Percentiles rank a stretch among this genome's conserved stretches.
phyloP scores from a whole-genome alignment of 768 basidiomycete genomes.

The Podaxis sp. region DNA sequence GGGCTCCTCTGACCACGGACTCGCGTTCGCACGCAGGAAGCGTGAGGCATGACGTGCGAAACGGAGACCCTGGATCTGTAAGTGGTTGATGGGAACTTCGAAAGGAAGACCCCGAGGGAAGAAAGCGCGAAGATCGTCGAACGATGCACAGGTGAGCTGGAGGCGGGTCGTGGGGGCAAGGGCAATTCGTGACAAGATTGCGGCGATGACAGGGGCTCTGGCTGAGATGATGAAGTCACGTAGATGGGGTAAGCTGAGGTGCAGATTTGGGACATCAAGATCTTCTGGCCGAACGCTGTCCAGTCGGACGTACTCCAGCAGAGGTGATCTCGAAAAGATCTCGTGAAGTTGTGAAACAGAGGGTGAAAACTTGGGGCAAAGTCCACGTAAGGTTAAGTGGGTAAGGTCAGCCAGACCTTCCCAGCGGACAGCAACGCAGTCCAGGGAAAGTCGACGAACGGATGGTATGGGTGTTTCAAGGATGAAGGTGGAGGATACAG shows the following conservation, averaged over 20 bases:
- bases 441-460: slow-evolving; percentile 28
- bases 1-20: slow-evolving; percentile 20
- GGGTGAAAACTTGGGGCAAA: slow-evolving; percentile 26
- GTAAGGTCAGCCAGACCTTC: slow-evolving; percentile 26
- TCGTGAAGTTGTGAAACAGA: slow-evolving; percentile 27
- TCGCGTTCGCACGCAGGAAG: slow-evolving; percentile 15
- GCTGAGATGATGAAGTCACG: slow-evolving; percentile 26
- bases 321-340: slow-evolving; percentile 29
- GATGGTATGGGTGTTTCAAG: slow-evolving; percentile 22
- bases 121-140: slow-evolving; percentile 21
- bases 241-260: slow-evolving; percentile 21
- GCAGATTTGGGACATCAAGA: slow-evolving; percentile 1
- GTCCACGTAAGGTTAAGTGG: slow-evolving; percentile 29
- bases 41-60: slow-evolving; percentile 21
- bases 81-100: slow-evolving; percentile 4
- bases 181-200: slow-evolving; percentile 21
- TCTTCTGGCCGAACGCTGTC: slow-evolving; percentile 22
- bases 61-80: slow-evolving; percentile 12
- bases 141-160: slow-evolving; percentile 22
- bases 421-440: slow-evolving; percentile 31
- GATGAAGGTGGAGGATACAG: slow-evolving; percentile 20
- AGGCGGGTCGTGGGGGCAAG: slow-evolving; percentile 22
- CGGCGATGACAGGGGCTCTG: slow-evolving; percentile 20
- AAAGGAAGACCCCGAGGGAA: slow-evolving; percentile 24
- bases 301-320: slow-evolving; percentile 27